phyloP scores from a whole-genome alignment of 805 yeast genomes.

The Nakazawaea ernobii region DNA sequence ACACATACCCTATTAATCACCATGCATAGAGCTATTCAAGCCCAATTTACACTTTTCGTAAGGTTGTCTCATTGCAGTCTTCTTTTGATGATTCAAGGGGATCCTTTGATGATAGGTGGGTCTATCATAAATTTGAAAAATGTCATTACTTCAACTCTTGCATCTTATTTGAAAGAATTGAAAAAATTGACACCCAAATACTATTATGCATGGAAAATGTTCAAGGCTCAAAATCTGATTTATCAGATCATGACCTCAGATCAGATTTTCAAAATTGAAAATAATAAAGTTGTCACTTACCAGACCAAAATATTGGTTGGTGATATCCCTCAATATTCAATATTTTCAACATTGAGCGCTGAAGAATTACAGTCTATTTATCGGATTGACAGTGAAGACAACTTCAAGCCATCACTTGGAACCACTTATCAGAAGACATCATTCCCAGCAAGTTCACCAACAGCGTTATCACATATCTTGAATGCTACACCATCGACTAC shows the following conservation, averaged over 20 bases:
- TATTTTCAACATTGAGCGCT: not conserved
- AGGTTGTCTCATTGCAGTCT: constrained; percentile 24
- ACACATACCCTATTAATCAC: constrained; percentile 19
- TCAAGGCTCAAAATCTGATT: constrained; percentile 11
- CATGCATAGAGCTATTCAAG: constrained; percentile 10
- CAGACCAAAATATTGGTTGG: not conserved
- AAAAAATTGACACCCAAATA: constrained; percentile 10
- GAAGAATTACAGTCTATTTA: not conserved
- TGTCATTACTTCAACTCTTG: constrained; percentile 24
- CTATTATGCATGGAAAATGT: constrained; percentile 12
- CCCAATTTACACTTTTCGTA: constrained; percentile 13
- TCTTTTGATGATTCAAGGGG: constrained; percentile 12
- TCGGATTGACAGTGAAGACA: not conserved
- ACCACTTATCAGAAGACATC: not conserved
- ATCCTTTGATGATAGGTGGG: not conserved
- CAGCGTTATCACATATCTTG: not conserved
- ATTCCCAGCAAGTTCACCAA: not conserved
- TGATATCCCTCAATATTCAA: constrained; percentile 5
- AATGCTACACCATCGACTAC: not conserved
- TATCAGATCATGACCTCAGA: not conserved
- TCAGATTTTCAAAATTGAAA: not conserved
- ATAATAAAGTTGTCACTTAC: not conserved
- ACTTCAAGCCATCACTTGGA: not conserved
- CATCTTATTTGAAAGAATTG: constrained; percentile 15
- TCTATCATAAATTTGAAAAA: constrained; percentile 10